Conservation (phyloP, 1,139 yeast genomes). For the Groenewaldozyma auringiensis region DNA sequence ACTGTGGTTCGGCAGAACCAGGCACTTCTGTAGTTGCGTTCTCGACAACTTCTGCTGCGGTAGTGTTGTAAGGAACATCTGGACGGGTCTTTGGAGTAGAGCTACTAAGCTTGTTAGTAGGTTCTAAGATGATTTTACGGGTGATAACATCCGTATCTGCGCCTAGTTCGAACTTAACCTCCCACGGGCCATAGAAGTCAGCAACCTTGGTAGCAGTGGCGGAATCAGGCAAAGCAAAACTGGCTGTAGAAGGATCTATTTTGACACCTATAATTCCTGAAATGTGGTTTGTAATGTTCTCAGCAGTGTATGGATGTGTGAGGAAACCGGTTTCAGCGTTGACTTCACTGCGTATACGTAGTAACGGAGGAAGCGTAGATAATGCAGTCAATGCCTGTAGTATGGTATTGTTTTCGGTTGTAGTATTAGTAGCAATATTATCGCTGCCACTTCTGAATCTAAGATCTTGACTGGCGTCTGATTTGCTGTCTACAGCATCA, state of each 20-base stretch:
- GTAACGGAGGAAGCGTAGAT: constrained; percentile 20
- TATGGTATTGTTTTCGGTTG: constrained; percentile 1
- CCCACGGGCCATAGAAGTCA: constrained; percentile 1
- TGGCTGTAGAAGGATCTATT: constrained; percentile 8
- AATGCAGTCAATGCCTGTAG: constrained; percentile 11
- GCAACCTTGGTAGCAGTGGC: background rate
- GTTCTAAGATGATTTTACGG: constrained; percentile 1
- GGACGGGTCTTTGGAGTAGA: background rate
- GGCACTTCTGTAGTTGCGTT: background rate
- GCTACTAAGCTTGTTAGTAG: background rate
- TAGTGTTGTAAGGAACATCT: background rate
- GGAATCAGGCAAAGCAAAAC: background rate
- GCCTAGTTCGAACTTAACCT: constrained; percentile 1
- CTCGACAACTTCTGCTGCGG: background rate
- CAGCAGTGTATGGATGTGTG: constrained; percentile 10
- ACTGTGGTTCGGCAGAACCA: background rate
- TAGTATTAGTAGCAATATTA: constrained; percentile 9
- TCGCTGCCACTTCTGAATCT: constrained; percentile 6
- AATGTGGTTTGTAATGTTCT: constrained; percentile 17
- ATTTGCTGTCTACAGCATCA: background rate
- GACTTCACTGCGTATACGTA: constrained; percentile 13
- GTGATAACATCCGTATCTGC: background rate
- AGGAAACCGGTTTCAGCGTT: constrained; percentile 16
- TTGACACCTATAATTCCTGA: constrained; percentile 16
- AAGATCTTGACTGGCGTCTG: constrained; percentile 8